Base-by-base conservation (phyloP, 805 yeast genomes). In the Candida maris region DNA sequence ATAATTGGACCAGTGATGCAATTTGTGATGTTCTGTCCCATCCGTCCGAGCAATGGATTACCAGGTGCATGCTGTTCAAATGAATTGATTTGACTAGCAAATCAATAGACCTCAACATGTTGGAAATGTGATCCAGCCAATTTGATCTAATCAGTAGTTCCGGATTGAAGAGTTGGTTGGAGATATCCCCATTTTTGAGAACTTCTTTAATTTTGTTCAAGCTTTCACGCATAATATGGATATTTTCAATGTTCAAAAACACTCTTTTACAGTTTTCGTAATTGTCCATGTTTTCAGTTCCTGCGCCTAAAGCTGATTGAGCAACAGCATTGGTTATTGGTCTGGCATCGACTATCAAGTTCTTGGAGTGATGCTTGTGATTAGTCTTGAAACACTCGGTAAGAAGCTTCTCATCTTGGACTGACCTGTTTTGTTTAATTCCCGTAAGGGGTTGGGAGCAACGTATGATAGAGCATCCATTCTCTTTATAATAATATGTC, bases 1-100 rank as follows among this genome's bases (percentile, higher is more conserved):
- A 85, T 4, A 93, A 62, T 60, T 91, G 91, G 17, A 89, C 76
- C 42, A 93, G 64, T 2, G 96, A 81, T 5, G 88, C 73, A 1
- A 89, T 75, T 56, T 93, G 97, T 0, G 97, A 78, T 0, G 98
- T 93, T 39, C 98, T 68, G 56, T 93, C 98, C 98, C 98, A 93
- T 1, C 98, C 98, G 64, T 93, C 98, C 1, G 97, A 87, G 57
- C 98, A 93, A 64, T 93, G 98, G 5, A 93, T 73, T 7, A 93
- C 56, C 4, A 91, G 71, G 57, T 91, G 94, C 14, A 93, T 83
- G 44, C 80, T 77, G 58, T 87, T 86, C 49, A 81, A 75, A 36
- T 85, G 85, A 16, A 93, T 72, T n/a, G 91, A 83, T 52, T 86
- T 82, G 18, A 83, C 77, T 31, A 93, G 74, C 23, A 84, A 71